A percentile compares a stretch with the other conserved stretches of the same genome.
Conservation (phyloP, 352 stramenopile species). For the Phytopythium vexans region DNA sequence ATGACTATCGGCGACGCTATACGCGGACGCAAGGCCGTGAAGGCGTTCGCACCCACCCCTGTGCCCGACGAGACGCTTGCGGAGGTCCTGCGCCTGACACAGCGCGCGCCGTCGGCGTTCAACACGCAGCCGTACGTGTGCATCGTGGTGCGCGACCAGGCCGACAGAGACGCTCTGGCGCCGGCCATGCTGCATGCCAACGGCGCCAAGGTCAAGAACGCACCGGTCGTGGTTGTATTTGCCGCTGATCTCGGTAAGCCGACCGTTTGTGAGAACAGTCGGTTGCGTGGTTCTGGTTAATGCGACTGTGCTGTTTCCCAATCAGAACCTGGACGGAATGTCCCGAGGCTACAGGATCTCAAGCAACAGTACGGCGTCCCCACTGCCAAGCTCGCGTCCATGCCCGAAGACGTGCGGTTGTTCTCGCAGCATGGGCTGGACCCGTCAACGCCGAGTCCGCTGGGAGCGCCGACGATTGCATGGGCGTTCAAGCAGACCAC, state of each 20-base stretch:
- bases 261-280: no score
- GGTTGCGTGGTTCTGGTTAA: conserved; percentile 19
- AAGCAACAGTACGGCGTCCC: conserved; percentile 50
- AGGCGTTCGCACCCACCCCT: conserved; percentile 28
- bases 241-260: conserved; percentile 56
- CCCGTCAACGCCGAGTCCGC: conserved; percentile 30
- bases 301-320: background rate
- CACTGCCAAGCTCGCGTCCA: conserved; percentile 37
- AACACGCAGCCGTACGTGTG: conserved; percentile 70
- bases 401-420: conserved; percentile 42
- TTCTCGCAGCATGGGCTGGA: conserved; percentile 29
- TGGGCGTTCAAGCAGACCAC: conserved; percentile 77
- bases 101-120: conserved; percentile 64
- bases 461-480: conserved; percentile 49
- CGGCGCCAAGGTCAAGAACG: conserved; percentile 55
- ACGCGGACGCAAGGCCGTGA: conserved; percentile 15
- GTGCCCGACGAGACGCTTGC: conserved; percentile 50
- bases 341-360: conserved; percentile 66
- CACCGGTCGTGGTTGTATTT: conserved; percentile 69
- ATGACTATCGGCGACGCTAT: conserved; percentile 6
- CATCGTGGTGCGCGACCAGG: conserved; percentile 49
- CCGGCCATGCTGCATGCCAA: conserved; percentile 66
- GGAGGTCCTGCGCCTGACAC: conserved; percentile 48
- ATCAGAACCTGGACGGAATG: conserved; percentile 57
- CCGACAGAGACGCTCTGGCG: conserved; percentile 50